phyloP scores from a whole-genome alignment of 2,329 filamentous ascomycete species.

The Chalaropsis thielavioides region DNA sequence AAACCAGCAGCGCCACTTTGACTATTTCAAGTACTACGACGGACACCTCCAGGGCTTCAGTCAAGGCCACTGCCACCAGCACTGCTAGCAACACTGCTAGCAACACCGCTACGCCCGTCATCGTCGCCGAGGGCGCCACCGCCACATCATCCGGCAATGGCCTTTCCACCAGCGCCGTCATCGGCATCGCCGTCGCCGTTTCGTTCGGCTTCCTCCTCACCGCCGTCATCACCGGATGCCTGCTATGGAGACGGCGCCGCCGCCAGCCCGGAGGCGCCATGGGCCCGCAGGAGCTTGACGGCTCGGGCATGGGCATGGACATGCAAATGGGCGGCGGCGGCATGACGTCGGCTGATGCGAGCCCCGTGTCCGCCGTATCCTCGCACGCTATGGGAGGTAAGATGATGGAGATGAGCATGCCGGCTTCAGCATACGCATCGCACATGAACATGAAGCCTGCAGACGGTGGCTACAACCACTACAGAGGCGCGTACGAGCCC shows the following conservation, averaged over 20 bases:
- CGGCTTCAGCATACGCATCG: conserved; percentile 12
- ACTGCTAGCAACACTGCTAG: background rate
- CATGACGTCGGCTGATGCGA: background rate
- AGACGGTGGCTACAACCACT: conserved; percentile 9
- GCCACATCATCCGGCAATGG: conserved; percentile 6
- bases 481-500: conserved; percentile 15
- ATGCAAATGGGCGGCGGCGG: background rate
- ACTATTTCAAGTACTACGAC: background rate
- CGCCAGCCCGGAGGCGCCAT: background rate
- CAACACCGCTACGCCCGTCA: conserved; percentile 3
- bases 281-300: conserved; percentile 7
- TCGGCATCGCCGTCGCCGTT: conserved; percentile 20
- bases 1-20: conserved; percentile 10
- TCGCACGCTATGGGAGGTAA: background rate
- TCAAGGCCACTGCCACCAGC: background rate
- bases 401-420: conserved; percentile 14
- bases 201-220: conserved; percentile 15
- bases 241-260: conserved; percentile 11
- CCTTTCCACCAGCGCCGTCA: conserved; percentile 16
- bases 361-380: background rate
- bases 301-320: background rate
- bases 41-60: background rate
- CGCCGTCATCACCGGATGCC: conserved; percentile 10
- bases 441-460: conserved; percentile 6
- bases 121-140: conserved; percentile 2